Conservation (phyloP, 2,329 filamentous ascomycete species). For the Botryotinia calthae region DNA sequence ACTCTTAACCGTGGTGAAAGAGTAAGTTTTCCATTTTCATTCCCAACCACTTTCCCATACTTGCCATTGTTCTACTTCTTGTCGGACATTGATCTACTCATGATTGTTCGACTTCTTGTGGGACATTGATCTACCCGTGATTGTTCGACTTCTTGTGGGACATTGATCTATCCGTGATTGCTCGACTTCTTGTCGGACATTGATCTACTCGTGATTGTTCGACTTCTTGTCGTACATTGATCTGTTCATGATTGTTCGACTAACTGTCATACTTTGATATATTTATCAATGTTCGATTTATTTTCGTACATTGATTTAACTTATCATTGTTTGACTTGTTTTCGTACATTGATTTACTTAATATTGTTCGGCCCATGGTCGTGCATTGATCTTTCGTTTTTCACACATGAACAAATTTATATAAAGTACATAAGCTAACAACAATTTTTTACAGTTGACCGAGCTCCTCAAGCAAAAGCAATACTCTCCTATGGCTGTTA, state of each 20-base stretch:
- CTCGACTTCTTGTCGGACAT: too few species aligned
- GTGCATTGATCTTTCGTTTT: neutral
- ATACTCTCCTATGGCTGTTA: constrained; percentile 97
- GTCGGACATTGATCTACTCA: neutral
- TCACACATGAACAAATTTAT: neutral
- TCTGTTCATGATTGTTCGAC: neutral
- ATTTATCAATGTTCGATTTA: neutral
- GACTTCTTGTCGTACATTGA: neutral
- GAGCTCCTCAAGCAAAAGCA: constrained; percentile 99
- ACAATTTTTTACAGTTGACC: constrained; percentile 58
- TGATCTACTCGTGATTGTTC: too few species aligned
- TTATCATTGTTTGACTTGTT: too few species aligned
- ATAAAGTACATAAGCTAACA: constrained; percentile 32
- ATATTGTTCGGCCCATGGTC: neutral
- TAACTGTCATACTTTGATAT: neutral
- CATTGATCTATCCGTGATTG: too few species aligned
- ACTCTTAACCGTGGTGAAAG: constrained; percentile 97
- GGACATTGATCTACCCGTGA: neutral
- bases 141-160: neutral
- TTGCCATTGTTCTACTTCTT: neutral
- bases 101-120: neutral
- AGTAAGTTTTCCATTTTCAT: constrained; percentile 56
- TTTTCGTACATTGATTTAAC: too few species aligned
- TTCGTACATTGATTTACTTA: too few species aligned
- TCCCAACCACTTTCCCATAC: neutral